Evolutionary conservation across 306 rosid genomes (phyloP), one percentile per base, ranked within the genome.

Genomic region (Spatholobus suberectus): DNA sequence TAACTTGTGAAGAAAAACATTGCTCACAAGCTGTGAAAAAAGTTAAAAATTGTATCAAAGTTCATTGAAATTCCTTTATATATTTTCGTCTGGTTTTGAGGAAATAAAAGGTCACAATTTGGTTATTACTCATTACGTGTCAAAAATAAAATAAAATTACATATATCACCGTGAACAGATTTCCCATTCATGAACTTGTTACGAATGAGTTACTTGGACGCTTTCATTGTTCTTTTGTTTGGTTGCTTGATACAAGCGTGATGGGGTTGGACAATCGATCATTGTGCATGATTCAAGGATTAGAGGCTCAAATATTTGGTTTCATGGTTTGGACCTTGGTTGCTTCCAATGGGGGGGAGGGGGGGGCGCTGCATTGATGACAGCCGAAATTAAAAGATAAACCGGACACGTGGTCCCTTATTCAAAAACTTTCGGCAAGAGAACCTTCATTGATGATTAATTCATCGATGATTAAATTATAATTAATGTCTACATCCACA

Each of bases 391-490:
- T 83, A 57, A 41, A 65, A 63, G 76, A 76, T 34, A 49, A 61
- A 66, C 54, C n/a, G 58, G 72, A 84, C 87, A 84, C 84, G 81
- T 52, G 52, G 82, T 68, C 78, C 78, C 46, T 18, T 49, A 47
- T 37, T 8, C 32, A 52, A 35, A 8, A 52, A 13, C 72, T 66
- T 65, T 21, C 3, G 18, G 43, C 72, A 18, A 34, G 47, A 55
- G 51, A 66, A 79, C 29, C 11, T 73, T 65, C 70, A 1, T 52
- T 24, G 4, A 21, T 37, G 27, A 66, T 78, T 51, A 35, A 34
- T 46, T 29, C 52, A 49, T 26, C n/a, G n/a, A n/a, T n/a, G n/a
- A 69, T 11, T 26, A 27, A 51, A 20, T 8, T 15, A 69, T 29
- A 4, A 17, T 47, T 54, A 70, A 15, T 29, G 73, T 35, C 78